Conservation (phyloP, 768 basidiomycete species). For the Termitomyces titanicus region DNA sequence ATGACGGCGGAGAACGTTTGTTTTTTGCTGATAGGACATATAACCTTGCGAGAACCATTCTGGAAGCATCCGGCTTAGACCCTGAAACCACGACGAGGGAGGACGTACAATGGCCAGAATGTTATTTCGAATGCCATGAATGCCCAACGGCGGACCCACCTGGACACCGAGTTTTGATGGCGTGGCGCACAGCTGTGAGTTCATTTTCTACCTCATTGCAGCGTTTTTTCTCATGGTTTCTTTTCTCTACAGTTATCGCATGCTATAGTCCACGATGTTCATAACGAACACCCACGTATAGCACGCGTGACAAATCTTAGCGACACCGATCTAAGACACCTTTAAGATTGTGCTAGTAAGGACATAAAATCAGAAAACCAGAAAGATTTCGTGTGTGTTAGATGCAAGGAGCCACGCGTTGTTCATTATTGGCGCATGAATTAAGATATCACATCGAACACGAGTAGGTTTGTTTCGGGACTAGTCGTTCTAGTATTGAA, state of each 20-base stretch:
- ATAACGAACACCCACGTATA: background rate
- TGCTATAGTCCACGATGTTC: background rate
- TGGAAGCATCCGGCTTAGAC: constrained; percentile 7
- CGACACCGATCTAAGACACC: background rate
- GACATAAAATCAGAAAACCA: background rate
- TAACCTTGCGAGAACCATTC: background rate
- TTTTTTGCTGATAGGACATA: background rate
- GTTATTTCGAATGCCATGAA: constrained; percentile 4
- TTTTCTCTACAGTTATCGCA: background rate
- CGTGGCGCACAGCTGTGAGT: constrained; percentile 5
- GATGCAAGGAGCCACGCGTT: background rate
- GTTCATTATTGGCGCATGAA: background rate
- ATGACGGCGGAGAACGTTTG: background rate
- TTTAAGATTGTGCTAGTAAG: background rate
- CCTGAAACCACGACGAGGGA: background rate
- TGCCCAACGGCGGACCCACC: background rate
- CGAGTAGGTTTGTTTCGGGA: background rate
- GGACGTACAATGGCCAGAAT: background rate
- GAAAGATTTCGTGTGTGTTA: background rate
- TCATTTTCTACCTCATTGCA: background rate
- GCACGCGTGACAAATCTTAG: background rate
- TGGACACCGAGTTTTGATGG: constrained; percentile 1
- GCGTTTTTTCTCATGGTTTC: too few relatives aligned
- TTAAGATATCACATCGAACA: background rate
- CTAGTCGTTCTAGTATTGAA: too few relatives aligned